A percentile compares a stretch with the other conserved stretches of the same genome.
Evolutionary conservation across 257 asterid genomes (phyloP).

Genomic region (Solanum neorickii): DNA sequence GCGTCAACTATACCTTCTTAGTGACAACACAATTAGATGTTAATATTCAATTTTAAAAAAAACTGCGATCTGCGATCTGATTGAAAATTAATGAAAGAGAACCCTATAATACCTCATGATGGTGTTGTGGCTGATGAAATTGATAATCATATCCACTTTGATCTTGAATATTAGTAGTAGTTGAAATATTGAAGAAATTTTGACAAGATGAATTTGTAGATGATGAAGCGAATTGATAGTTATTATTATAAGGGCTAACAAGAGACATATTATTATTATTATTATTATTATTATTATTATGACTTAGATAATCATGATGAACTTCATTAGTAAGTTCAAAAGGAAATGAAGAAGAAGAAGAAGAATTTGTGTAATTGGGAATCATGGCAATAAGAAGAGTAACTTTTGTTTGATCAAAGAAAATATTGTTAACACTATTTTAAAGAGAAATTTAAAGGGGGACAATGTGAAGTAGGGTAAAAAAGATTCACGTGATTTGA

Average conservation of each 20-base stretch:
- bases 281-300: not conserved
- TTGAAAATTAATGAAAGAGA: not conserved
- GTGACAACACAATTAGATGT: not conserved
- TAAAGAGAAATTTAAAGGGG: constrained; percentile 12
- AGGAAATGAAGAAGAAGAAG: constrained; percentile 23
- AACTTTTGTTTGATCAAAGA: not conserved
- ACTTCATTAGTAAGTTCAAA: constrained; percentile 16
- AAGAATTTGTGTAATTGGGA: constrained; percentile 25
- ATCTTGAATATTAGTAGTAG: constrained; percentile 13
- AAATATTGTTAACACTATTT: not conserved
- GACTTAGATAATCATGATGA: not conserved
- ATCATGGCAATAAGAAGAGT: not conserved
- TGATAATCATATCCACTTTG: constrained; percentile 31
- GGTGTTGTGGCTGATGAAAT: constrained; percentile 18
- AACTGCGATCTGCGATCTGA: not conserved
- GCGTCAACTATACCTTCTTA: not conserved
- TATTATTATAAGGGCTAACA: constrained; percentile 9
- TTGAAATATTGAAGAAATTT: constrained; percentile 19
- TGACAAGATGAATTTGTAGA: constrained; percentile 13
- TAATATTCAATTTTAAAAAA: too few relatives aligned
- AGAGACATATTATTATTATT: not conserved
- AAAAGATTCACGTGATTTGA: constrained; percentile 54
- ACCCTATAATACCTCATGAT: constrained; percentile 25
- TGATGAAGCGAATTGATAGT: constrained; percentile 20
- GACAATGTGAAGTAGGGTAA: not conserved